Percentiles rank a stretch among this genome's conserved stretches.
phyloP scores from a whole-genome alignment of 768 basidiomycete genomes.

The Tylopilus plumbeoviolaceoides region DNA sequence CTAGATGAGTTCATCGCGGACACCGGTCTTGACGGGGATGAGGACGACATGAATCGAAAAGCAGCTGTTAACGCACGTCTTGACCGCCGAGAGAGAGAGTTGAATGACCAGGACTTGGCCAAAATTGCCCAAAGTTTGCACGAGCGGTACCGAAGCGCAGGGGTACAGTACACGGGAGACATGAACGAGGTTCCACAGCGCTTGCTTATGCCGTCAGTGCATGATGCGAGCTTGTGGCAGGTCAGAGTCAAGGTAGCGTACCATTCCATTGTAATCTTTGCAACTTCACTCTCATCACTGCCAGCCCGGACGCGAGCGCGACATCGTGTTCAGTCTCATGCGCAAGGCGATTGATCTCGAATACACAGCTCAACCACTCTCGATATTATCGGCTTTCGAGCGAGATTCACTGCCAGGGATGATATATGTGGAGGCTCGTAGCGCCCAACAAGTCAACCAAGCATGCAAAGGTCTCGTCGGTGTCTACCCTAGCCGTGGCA shows the following conservation, averaged over 20 bases:
- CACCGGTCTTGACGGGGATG: constrained; percentile 58
- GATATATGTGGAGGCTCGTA: constrained; percentile 94
- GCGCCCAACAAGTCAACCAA: constrained; percentile 77
- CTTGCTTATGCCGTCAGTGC: constrained; percentile 92
- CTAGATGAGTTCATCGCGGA: constrained; percentile 71
- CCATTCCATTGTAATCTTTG: neutral
- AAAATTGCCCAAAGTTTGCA: constrained; percentile 83
- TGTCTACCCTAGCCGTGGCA: constrained; percentile 79
- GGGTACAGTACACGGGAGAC: constrained; percentile 81
- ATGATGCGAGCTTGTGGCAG: constrained; percentile 95
- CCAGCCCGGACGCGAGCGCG: constrained; percentile 88
- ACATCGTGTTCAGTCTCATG: constrained; percentile 92
- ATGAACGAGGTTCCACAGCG: constrained; percentile 92
- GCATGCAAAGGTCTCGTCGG: constrained; percentile 91
- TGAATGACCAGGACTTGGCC: constrained; percentile 75
- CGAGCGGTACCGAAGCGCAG: constrained; percentile 68
- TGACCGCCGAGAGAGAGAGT: constrained; percentile 65
- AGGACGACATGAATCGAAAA: constrained; percentile 48
- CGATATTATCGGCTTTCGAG: constrained; percentile 92
- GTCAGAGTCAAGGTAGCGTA: constrained; percentile 79
- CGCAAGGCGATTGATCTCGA: constrained; percentile 87
- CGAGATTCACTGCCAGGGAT: constrained; percentile 93
- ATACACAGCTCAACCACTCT: constrained; percentile 69
- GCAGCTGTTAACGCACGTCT: constrained; percentile 64
- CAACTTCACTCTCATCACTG: neutral